Conservation (phyloP, 495 filamentous ascomycete genomes). For the Zalerion maritima region DNA sequence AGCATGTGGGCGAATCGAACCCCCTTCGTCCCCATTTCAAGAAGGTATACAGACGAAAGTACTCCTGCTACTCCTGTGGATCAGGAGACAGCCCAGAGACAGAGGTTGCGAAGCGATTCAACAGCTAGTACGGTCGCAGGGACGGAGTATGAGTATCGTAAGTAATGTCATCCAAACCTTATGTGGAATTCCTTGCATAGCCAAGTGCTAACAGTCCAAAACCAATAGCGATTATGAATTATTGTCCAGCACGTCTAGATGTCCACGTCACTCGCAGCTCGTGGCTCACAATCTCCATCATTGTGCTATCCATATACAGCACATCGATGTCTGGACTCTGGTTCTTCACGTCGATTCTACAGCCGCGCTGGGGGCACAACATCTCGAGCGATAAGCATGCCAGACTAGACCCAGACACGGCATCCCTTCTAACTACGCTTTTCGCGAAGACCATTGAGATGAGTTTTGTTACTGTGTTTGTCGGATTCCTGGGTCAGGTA, state of each 20-base stretch:
- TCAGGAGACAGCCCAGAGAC: too few species aligned
- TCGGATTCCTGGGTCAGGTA: conserved; percentile 58
- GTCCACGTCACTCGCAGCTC: conserved; percentile 26
- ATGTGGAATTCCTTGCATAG: too few species aligned
- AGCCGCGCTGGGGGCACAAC: conserved; percentile 41
- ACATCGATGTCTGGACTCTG: conserved; percentile 52
- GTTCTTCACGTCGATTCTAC: conserved; percentile 39
- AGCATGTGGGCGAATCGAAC: too few species aligned
- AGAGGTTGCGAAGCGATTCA: too few species aligned
- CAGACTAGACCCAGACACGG: conserved; percentile 36
- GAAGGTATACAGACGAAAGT: too few species aligned
- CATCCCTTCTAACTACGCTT: conserved; percentile 44
- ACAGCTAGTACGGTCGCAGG: too few species aligned
- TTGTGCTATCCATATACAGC: conserved; percentile 49
- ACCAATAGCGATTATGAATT: too few species aligned
- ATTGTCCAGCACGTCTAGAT: conserved; percentile 18
- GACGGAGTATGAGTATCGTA: too few species aligned
- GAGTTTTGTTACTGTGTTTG: conserved; percentile 63
- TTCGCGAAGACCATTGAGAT: conserved; percentile 63
- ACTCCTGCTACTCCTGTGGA: too few species aligned
- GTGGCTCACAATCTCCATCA: conserved; percentile 43
- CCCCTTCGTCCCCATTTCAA: too few species aligned
- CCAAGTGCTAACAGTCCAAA: too few species aligned
- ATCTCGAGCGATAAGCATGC: conserved; percentile 33
- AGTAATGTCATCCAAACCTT: too few species aligned